Conservation (phyloP, 768 basidiomycete species). For the Termitomyces sp. region DNA sequence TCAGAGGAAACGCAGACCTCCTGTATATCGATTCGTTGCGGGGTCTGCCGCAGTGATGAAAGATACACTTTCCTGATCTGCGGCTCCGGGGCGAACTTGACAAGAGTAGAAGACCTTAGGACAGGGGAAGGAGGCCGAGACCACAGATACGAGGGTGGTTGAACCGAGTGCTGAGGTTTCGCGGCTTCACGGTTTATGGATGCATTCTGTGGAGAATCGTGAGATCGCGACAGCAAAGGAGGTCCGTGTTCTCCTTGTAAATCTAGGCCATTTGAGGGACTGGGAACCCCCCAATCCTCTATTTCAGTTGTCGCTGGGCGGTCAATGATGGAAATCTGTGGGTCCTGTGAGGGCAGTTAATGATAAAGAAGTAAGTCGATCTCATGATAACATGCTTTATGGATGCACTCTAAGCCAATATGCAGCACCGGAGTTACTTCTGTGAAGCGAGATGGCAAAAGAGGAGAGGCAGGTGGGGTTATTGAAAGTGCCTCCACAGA, state of each 20-base stretch:
- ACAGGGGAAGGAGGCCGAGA: slow-evolving; percentile 4
- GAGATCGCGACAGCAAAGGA: slow-evolving; percentile 6
- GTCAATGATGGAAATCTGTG: not conserved
- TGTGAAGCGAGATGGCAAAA: not conserved
- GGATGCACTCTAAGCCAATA: slow-evolving; percentile 1
- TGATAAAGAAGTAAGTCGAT: not conserved
- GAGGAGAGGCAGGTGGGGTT: slow-evolving; percentile 1
- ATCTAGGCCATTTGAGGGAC: not conserved
- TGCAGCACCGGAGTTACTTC: slow-evolving; percentile 1
- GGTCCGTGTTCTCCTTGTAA: slow-evolving; percentile 11
- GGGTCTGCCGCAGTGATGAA: slow-evolving; percentile 2
- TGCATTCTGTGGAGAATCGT: slow-evolving; percentile 18
- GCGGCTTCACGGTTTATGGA: slow-evolving; percentile 7
- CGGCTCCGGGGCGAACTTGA: slow-evolving; percentile 14
- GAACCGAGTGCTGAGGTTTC: slow-evolving; percentile 22
- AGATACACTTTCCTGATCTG: not conserved
- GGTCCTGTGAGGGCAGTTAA: not conserved
- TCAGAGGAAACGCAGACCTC: not conserved
- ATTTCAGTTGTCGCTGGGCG: not conserved
- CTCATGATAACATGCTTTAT: not conserved
- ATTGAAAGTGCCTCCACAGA: not conserved
- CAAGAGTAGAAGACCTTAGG: slow-evolving; percentile 15
- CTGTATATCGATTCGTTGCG: not conserved
- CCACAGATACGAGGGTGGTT: slow-evolving; percentile 22
- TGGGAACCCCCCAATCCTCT: not conserved